Percentiles rank a stretch among this genome's conserved stretches.
phyloP scores from a whole-genome alignment of 352 stramenopile species.

The Pythium brassicae region DNA sequence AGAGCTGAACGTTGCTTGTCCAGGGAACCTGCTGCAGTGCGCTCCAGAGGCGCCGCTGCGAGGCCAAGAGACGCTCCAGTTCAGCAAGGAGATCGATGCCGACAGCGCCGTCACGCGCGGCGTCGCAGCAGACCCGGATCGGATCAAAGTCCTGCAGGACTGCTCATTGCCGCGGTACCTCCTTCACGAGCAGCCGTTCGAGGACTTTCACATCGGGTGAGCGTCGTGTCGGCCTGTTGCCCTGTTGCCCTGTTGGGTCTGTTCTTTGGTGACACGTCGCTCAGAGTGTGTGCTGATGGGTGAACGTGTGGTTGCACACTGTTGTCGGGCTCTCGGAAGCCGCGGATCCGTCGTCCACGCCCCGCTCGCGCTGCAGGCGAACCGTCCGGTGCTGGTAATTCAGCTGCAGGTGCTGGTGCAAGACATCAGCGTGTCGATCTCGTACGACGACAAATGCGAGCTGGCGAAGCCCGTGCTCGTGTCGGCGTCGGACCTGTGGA shows the following conservation, averaged over 20 bases:
- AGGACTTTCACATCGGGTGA: slow-evolving; percentile 46
- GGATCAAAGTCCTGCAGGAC: slow-evolving; percentile 43
- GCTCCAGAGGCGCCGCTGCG: slow-evolving; percentile 35
- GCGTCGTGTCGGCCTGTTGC: slow-evolving; percentile 4
- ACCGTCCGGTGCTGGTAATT: slow-evolving; percentile 10
- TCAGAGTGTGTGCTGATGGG: background rate
- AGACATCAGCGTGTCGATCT: slow-evolving; percentile 33
- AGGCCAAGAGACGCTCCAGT: slow-evolving; percentile 17
- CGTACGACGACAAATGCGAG: slow-evolving; percentile 18
- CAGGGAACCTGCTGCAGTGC: slow-evolving; percentile 49
- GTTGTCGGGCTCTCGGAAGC: too few species aligned
- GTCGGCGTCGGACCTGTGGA: slow-evolving; percentile 39
- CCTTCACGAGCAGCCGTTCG: slow-evolving; percentile 26
- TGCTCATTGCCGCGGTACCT: slow-evolving; percentile 53
- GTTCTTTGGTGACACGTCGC: background rate
- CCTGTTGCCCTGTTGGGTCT: too few species aligned
- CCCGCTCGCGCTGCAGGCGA: slow-evolving; percentile 8
- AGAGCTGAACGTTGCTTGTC: slow-evolving; percentile 21
- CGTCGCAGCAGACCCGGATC: slow-evolving; percentile 29
- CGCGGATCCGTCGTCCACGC: slow-evolving; percentile 13
- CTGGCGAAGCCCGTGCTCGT: slow-evolving; percentile 38
- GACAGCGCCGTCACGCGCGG: slow-evolving; percentile 25
- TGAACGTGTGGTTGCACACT: background rate
- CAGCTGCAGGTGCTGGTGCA: slow-evolving; percentile 37
- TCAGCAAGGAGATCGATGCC: slow-evolving; percentile 7